phyloP scores from a whole-genome alignment of 2,329 filamentous ascomycete genomes.

The Penicillium palitans region DNA sequence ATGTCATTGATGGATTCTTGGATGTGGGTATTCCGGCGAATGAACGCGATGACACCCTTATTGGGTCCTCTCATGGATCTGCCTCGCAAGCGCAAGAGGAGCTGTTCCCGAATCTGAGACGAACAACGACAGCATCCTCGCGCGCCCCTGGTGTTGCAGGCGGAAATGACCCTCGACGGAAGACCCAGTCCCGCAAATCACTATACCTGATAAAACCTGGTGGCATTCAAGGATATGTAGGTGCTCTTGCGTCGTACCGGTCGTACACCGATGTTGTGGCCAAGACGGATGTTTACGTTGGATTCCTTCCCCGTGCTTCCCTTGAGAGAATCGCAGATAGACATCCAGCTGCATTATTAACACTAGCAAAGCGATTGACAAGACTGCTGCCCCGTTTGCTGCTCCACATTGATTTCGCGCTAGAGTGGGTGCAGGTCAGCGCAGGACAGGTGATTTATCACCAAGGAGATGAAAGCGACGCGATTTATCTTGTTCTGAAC shows the following conservation, averaged over 20 bases:
- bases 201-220: slow-evolving; percentile 93
- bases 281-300: slow-evolving; percentile 97
- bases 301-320: slow-evolving; percentile 81
- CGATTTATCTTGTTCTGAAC: slow-evolving; percentile 96
- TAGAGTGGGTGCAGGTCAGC: slow-evolving; percentile 97
- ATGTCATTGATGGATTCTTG: slow-evolving; percentile 94
- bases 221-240: slow-evolving; percentile 89
- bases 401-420: slow-evolving; percentile 93
- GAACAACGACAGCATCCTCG: slow-evolving; percentile 47
- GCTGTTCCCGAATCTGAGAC: slow-evolving; percentile 47
- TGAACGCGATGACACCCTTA: slow-evolving; percentile 53
- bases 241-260: slow-evolving; percentile 88
- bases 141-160: slow-evolving; percentile 30
- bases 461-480: slow-evolving; percentile 91
- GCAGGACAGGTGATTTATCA: slow-evolving; percentile 94
- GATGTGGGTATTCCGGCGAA: slow-evolving; percentile 84
- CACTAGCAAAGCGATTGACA: slow-evolving; percentile 93
- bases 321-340: slow-evolving; percentile 90
- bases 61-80: slow-evolving; percentile 35
- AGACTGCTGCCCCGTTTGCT: slow-evolving; percentile 85
- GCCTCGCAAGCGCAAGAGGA: slow-evolving; percentile 37
- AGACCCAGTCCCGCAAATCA: slow-evolving; percentile 60
- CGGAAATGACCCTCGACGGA: slow-evolving; percentile 36
- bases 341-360: slow-evolving; percentile 87
- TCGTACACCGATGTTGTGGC: slow-evolving; percentile 97